Percentiles rank a stretch among this genome's conserved stretches.
phyloP scores from a whole-genome alignment of 2,329 filamentous ascomycete species.

The Sporothrix variecibatus region DNA sequence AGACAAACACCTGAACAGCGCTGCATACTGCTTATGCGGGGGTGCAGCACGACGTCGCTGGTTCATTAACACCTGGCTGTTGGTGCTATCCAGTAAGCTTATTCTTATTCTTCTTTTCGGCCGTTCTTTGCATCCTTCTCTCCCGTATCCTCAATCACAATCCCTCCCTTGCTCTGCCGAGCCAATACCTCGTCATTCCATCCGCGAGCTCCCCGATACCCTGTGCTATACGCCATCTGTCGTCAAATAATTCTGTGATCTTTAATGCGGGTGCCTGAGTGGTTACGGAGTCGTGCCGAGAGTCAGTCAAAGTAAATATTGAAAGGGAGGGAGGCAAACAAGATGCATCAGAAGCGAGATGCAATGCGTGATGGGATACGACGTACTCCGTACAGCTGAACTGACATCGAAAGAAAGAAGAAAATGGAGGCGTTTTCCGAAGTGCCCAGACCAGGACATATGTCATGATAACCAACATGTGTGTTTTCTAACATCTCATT shows the following conservation, averaged over 20 bases:
- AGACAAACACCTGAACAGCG: not conserved
- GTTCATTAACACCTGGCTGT: not conserved
- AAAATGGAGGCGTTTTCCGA: not conserved
- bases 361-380: not conserved
- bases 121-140: not conserved
- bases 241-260: not conserved
- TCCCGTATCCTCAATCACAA: not conserved
- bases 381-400: not conserved
- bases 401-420: not conserved
- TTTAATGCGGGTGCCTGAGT: not conserved
- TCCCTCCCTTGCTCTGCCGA: not conserved
- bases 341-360: not conserved
- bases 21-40: not conserved
- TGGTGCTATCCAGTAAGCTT: not conserved
- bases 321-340: not conserved
- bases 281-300: not conserved
- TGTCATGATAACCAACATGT: not conserved
- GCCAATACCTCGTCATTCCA: not conserved
- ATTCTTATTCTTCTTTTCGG: not conserved
- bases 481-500: not conserved
- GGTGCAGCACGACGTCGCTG: not conserved
- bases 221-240: not conserved
- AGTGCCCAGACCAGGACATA: not conserved
- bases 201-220: constrained; percentile 13
- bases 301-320: not conserved